Evolutionary conservation across 805 yeast species (phyloP).

Genomic region (Hanseniaspora clermontiae): DNA sequence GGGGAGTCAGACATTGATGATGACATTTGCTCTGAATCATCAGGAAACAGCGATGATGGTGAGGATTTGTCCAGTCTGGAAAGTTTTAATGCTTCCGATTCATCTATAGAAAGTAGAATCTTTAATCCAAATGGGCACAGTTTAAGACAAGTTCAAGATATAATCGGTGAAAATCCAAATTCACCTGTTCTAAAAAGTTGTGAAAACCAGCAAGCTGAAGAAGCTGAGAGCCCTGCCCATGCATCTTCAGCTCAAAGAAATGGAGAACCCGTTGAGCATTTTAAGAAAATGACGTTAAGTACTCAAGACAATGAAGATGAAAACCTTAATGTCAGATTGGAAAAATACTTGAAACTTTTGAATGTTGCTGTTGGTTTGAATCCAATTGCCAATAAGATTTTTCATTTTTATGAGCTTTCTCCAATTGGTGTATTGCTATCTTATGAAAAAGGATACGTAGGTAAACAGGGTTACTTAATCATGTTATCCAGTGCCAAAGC

Average conservation of each 20-base stretch:
- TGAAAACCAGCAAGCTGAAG: not conserved
- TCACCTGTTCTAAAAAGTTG: not conserved
- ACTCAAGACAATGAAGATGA: slow-evolving; percentile 12
- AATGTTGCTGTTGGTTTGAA: slow-evolving; percentile 48
- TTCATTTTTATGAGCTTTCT: slow-evolving; percentile 81
- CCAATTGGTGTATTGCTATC: slow-evolving; percentile 74
- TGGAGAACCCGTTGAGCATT: not conserved
- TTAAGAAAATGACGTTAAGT: not conserved
- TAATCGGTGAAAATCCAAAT: not conserved
- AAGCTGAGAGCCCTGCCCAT: not conserved
- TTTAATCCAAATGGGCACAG: slow-evolving; percentile 11
- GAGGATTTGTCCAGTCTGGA: not conserved
- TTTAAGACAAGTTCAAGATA: slow-evolving; percentile 1
- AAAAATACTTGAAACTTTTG: slow-evolving; percentile 53
- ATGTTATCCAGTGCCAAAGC: slow-evolving; percentile 72
- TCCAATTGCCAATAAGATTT: slow-evolving; percentile 70
- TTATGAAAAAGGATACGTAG: slow-evolving; percentile 66
- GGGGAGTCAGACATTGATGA: not conserved
- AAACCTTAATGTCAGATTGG: slow-evolving; percentile 32
- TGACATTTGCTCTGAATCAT: not conserved
- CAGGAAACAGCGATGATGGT: not conserved
- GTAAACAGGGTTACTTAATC: slow-evolving; percentile 79
- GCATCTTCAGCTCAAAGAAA: not conserved
- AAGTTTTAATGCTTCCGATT: not conserved
- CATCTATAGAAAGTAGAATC: slow-evolving; percentile 11